phyloP scores from a whole-genome alignment of 2,329 filamentous ascomycete species.

The Cladosporium sp. region DNA sequence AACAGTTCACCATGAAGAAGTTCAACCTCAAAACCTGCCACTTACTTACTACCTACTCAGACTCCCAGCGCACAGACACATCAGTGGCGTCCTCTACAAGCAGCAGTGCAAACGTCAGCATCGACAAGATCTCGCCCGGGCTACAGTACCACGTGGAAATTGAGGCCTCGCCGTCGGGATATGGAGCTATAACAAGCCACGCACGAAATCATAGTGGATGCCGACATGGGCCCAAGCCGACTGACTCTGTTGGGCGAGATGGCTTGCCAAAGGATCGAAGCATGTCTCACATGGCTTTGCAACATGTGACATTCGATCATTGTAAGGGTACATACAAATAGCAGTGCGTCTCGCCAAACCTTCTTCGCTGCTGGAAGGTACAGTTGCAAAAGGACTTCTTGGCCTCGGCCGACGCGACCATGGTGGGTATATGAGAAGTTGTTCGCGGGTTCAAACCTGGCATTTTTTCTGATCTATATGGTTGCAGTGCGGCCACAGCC shows the following conservation, averaged over 20 bases:
- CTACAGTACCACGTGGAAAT: not conserved
- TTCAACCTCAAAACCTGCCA: too few species aligned
- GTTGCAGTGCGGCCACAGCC: not conserved
- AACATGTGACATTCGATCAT: not conserved
- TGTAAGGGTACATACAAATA: not conserved
- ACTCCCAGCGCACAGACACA: not conserved
- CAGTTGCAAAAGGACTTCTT: not conserved
- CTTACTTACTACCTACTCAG: too few species aligned
- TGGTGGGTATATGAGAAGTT: not conserved
- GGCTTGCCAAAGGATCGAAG: not conserved
- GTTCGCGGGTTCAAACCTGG: not conserved
- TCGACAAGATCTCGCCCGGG: not conserved
- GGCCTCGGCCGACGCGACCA: not conserved
- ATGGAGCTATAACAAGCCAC: constrained; percentile 6
- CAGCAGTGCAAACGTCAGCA: not conserved
- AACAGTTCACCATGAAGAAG: too few species aligned
- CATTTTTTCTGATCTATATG: not conserved
- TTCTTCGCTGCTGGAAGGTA: not conserved
- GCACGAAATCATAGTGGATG: not conserved
- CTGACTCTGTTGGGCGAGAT: not conserved
- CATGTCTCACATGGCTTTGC: not conserved
- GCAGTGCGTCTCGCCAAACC: not conserved
- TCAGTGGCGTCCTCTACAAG: not conserved
- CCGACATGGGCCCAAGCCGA: not conserved
- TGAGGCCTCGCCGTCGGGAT: not conserved